Evolutionary conservation across 176 grass and related monocot species (phyloP).

Genomic region (Panicum miliaceum): DNA sequence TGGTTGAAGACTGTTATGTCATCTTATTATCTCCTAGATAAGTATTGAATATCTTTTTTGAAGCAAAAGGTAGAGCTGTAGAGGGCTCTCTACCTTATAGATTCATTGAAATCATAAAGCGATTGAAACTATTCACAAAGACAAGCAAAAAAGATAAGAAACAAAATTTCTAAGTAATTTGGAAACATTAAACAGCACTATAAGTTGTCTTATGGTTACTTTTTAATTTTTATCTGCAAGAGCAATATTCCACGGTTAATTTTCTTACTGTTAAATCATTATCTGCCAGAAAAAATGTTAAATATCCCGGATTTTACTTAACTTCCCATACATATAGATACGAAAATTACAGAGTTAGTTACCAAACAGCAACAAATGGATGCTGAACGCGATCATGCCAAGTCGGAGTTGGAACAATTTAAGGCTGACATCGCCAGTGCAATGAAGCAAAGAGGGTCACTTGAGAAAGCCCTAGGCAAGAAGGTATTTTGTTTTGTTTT

Average conservation of each 20-base stretch:
- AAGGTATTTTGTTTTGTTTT: slow-evolving; percentile 65
- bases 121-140: neutral
- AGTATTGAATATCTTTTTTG: slow-evolving; percentile 4
- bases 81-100: neutral
- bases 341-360: slow-evolving; percentile 85
- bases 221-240: slow-evolving; percentile 30
- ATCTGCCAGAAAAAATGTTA: slow-evolving; percentile 22
- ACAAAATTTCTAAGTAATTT: slow-evolving; percentile 22
- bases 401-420: slow-evolving; percentile 77
- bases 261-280: slow-evolving; percentile 31
- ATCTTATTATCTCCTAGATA: slow-evolving; percentile 5
- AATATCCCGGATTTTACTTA: slow-evolving; percentile 50
- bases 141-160: neutral
- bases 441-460: slow-evolving; percentile 74
- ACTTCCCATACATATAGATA: slow-evolving; percentile 96
- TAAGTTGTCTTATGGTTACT: slow-evolving; percentile 12
- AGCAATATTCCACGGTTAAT: slow-evolving; percentile 15
- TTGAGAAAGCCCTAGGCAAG: slow-evolving; percentile 81
- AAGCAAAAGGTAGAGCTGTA: neutral
- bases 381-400: slow-evolving; percentile 86
- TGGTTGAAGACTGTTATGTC: slow-evolving; percentile 12
- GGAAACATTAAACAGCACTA: neutral
- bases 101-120: neutral
- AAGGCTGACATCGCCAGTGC: slow-evolving; percentile 68
- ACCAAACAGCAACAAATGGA: slow-evolving; percentile 94